Base-by-base conservation (phyloP, 179 eudicot species). In the Amaranthus tricolor region DNA sequence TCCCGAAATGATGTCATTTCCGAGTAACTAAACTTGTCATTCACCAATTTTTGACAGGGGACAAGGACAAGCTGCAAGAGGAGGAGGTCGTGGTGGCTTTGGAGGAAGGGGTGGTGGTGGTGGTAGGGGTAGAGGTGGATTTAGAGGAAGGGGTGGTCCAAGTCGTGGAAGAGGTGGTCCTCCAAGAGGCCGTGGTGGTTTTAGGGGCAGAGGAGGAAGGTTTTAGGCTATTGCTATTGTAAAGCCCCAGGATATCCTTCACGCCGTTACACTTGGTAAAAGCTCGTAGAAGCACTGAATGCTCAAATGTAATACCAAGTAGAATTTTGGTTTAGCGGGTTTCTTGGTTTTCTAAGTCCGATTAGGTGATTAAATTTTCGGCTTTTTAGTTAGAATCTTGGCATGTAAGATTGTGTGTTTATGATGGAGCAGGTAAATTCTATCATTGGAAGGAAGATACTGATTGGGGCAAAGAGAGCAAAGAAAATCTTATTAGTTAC, bases 121-220 rank as follows among this genome's bases (percentile, higher is more conserved):
- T 67, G 86, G 86, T 20, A 64, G 84, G 20, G 85, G 90, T 48
- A 77, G 86, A 6, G 89, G 93, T 45, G 85, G 85, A 19, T 79
- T 78, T 57, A 82, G 90, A 24, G 90, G 92, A 68, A 77, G 90
- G 68, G 86, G 93, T 73, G 86, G 82, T 31, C 87, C 86, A 47
- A 77, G 86, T 59, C 82, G 90, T 24, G 88, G 95, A 60, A 77
- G 88, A 74, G 83, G 81, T 20, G 80, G 87, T 62, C 86, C 86
- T 63, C 86, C 90, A n/a, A 85, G 90, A 76, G 88, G 88, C n/a
- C 79, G 84, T 61, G 86, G 90, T 52, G 85, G 90, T 56, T 81
- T 81, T 72, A 84, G 92, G 62, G 89, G 93, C 49, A 77, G 93
- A 74, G 90, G 95, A 72, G 87, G 87, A 20, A 72, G 86, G 68